Base-by-base conservation (phyloP, 768 basidiomycete species). In the Pleurotus cornucopiae region DNA sequence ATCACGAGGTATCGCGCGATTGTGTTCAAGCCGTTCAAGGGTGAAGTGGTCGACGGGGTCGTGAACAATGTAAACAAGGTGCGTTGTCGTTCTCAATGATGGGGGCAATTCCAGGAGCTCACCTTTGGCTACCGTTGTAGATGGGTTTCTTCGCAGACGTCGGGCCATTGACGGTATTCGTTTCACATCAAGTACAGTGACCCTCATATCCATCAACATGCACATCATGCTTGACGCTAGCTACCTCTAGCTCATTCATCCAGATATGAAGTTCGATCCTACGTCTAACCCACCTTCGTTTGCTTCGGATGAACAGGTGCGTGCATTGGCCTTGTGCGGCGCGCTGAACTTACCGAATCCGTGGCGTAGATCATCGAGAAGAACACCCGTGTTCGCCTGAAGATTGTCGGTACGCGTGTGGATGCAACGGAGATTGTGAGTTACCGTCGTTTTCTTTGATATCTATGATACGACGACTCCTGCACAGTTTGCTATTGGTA, bases 21-120 rank as follows among this genome's bases (percentile, higher is more conserved):
- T 61, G 96, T 99, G 16, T 98, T 97, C 82, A 95, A 98, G 71
- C 97, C 97, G n/a, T 98, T 98, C 81, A 97, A 98, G 71, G 95
- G 94, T 7, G 96, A 99, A 68, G 96, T 98, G 3, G 91, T 99
- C 14, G 97, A 99, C 68, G 96, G 94, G 0, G 87, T 94, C 2
- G 96, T 99, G 14, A 89, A 88, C 64, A 94, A 91, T 58, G 97
- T 99, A 37, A 95, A 87, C 70, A 97, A 97, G 82, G 96, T 94
- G 62, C 64, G 85, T 53, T n/a, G 21, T 41, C 37, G 25, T 54
- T 26, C 12, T 34, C 9, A 23, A 13, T 26, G 6, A 4, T 26
- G 30, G 4, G 18, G n/a, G 45, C 41, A 18, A 46, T 48, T 13
- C 11, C 4, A 14, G 20, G 6, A 4, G 6, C 25, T 43, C n/a